Conservation (phyloP, 345 rosid genomes). For the thale cress (Arabidopsis thaliana) region DNA sequence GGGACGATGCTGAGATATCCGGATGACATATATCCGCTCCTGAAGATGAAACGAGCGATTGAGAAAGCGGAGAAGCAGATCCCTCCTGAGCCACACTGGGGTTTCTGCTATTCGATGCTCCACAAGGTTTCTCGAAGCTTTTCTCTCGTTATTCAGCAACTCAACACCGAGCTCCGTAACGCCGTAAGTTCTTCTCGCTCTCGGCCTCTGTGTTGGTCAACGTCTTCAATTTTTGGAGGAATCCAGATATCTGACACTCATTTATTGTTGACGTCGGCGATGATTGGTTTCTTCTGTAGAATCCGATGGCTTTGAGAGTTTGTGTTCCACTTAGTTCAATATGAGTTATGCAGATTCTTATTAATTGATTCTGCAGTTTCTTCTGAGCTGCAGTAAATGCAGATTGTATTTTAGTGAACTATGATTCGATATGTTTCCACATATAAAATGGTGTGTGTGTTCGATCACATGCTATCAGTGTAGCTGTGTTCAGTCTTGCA, state of each 20-base stretch:
- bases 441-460: slow-evolving; percentile 8
- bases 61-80: slow-evolving; percentile 87
- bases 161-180: slow-evolving; percentile 73
- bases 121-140: slow-evolving; percentile 94
- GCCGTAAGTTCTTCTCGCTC: slow-evolving; percentile 59
- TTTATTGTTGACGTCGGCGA: background rate
- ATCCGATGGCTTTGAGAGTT: background rate
- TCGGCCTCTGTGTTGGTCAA: background rate
- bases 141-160: slow-evolving; percentile 90
- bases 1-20: slow-evolving; percentile 77
- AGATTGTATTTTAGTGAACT: background rate
- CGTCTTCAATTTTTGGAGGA: slow-evolving; percentile 17
- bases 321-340: slow-evolving; percentile 3
- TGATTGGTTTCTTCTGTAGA: slow-evolving; percentile 8
- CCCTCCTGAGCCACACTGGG: slow-evolving; percentile 92
- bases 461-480: background rate
- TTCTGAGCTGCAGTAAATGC: background rate
- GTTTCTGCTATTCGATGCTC: slow-evolving; percentile 87
- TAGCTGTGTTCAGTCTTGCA: background rate
- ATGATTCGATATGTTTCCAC: background rate
- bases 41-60: slow-evolving; percentile 81
- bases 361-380: background rate
- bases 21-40: slow-evolving; percentile 80
- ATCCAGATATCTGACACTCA: slow-evolving; percentile 17
- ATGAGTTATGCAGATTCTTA: slow-evolving; percentile 8